These are phyloP conservation scores for Candida dajiaensis DNA, from an alignment of 805 yeast genomes.

Conservation along the genomic window DNA sequence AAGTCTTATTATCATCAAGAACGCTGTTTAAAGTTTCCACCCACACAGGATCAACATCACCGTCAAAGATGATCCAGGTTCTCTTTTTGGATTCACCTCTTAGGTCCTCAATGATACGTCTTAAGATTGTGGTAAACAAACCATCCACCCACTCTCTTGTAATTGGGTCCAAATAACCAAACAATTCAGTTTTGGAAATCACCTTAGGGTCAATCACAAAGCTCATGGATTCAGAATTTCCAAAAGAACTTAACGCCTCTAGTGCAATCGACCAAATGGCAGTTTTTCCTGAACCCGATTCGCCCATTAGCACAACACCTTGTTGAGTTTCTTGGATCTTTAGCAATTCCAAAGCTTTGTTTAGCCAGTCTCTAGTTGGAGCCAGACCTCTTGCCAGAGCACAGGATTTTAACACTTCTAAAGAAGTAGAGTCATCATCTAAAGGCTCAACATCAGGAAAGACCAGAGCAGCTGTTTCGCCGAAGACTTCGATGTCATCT, in stretches of 20 bases:
- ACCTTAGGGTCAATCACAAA: slow-evolving; percentile 72
- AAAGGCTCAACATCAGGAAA: slow-evolving; percentile 25
- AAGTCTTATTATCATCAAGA: slow-evolving; percentile 74
- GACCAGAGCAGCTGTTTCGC: slow-evolving; percentile 10
- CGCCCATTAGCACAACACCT: slow-evolving; percentile 80
- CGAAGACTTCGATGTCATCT: slow-evolving; percentile 43
- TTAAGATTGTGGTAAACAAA: slow-evolving; percentile 57
- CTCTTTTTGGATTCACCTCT: slow-evolving; percentile 52
- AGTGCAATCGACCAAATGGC: slow-evolving; percentile 44
- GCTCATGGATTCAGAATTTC: slow-evolving; percentile 31
- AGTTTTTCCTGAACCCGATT: slow-evolving; percentile 71
- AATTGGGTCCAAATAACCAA: slow-evolving; percentile 64
- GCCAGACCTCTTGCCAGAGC: slow-evolving; percentile 29
- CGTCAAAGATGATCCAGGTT: slow-evolving; percentile 83
- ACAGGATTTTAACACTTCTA: slow-evolving; percentile 19
- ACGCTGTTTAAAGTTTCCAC: slow-evolving; percentile 87
- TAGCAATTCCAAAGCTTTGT: slow-evolving; percentile 54
- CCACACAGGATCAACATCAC: slow-evolving; percentile 93
- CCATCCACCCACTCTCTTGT: slow-evolving; percentile 96
- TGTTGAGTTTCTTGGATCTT: slow-evolving; percentile 59
- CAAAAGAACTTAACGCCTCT: slow-evolving; percentile 27
- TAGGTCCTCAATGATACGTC: slow-evolving; percentile 48
- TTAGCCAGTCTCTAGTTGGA: slow-evolving; percentile 38
- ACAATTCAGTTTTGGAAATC: slow-evolving; percentile 55
- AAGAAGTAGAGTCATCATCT: slow-evolving; percentile 25